phyloP scores from a whole-genome alignment of 441 rosid genomes.

The Adansonia madagascariensis region DNA sequence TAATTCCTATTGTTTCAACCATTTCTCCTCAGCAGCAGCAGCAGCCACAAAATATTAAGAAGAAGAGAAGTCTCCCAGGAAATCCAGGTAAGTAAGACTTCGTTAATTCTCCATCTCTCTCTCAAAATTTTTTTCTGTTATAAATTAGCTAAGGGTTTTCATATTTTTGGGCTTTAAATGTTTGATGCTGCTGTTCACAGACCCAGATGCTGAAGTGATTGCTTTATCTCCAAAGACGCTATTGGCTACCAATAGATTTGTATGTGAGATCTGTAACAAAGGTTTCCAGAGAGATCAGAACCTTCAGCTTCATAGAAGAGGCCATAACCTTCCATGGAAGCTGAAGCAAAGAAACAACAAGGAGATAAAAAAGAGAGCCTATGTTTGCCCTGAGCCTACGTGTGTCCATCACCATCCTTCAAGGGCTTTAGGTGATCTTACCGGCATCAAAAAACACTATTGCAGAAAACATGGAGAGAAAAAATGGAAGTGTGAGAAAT shows the following conservation, averaged over 20 bases:
- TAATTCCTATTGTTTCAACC: constrained; percentile 44
- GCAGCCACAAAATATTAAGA: constrained; percentile 63
- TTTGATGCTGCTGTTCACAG: constrained; percentile 36
- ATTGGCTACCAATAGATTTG: constrained; percentile 69
- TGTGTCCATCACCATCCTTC: constrained; percentile 68
- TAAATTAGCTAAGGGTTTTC: background rate
- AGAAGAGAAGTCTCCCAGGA: constrained; percentile 88
- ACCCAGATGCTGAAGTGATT: constrained; percentile 84
- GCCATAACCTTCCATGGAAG: constrained; percentile 88
- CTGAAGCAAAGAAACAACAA: constrained; percentile 65
- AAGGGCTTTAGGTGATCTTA: constrained; percentile 63
- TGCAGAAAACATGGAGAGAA: constrained; percentile 68
- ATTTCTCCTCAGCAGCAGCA: constrained; percentile 45
- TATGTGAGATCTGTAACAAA: constrained; percentile 82
- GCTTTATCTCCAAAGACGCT: constrained; percentile 73
- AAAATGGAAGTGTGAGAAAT: constrained; percentile 68
- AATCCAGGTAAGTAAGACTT: constrained; percentile 70
- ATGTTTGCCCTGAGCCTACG: constrained; percentile 63
- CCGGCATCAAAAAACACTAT: constrained; percentile 63
- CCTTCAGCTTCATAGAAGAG: constrained; percentile 80
- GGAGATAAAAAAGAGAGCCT: constrained; percentile 55
- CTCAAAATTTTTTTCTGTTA: background rate
- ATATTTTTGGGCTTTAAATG: background rate
- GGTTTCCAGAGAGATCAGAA: constrained; percentile 85
- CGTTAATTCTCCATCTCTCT: background rate